Percentiles rank a stretch among this genome's conserved stretches.
phyloP scores from a whole-genome alignment of 345 rosid species.

The Arabis hirsuta region DNA sequence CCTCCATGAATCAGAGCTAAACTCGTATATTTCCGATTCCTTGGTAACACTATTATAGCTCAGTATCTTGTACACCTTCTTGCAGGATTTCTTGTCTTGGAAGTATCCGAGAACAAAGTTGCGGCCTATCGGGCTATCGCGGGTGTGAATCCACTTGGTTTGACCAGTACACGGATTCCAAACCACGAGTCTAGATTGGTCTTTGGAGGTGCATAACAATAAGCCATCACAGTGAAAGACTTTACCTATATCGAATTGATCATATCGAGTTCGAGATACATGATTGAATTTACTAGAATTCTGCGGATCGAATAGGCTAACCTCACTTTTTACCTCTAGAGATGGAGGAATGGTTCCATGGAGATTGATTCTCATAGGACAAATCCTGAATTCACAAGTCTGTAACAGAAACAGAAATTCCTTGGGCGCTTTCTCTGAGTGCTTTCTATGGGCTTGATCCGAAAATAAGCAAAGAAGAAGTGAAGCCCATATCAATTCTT shows the following conservation, averaged over 20 bases:
- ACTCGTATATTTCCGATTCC: neutral
- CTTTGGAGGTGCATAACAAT: neutral
- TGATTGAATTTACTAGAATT: too few relatives aligned
- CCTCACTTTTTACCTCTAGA: too few relatives aligned
- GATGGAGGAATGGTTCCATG: too few relatives aligned
- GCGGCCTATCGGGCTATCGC: neutral
- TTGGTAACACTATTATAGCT: neutral
- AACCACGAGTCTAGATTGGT: neutral
- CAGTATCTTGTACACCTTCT: neutral
- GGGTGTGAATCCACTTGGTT: neutral
- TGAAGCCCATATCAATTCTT: too few relatives aligned
- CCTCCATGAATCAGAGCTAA: slow-evolving; percentile 7
- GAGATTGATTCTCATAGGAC: too few relatives aligned
- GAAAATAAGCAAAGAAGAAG: too few relatives aligned
- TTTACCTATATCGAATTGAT: neutral
- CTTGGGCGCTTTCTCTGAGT: too few relatives aligned
- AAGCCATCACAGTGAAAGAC: neutral
- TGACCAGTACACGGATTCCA: slow-evolving; percentile 9
- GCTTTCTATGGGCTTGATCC: too few relatives aligned
- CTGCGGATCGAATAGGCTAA: too few relatives aligned
- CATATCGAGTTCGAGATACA: neutral
- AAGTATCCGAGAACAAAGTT: neutral
- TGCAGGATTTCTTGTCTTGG: neutral
- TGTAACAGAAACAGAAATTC: too few relatives aligned
- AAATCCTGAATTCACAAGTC: too few relatives aligned